A percentile compares a stretch with the other conserved stretches of the same genome.
Conservation (phyloP, 768 basidiomycete species). For the Fistulinella prunicolor region DNA sequence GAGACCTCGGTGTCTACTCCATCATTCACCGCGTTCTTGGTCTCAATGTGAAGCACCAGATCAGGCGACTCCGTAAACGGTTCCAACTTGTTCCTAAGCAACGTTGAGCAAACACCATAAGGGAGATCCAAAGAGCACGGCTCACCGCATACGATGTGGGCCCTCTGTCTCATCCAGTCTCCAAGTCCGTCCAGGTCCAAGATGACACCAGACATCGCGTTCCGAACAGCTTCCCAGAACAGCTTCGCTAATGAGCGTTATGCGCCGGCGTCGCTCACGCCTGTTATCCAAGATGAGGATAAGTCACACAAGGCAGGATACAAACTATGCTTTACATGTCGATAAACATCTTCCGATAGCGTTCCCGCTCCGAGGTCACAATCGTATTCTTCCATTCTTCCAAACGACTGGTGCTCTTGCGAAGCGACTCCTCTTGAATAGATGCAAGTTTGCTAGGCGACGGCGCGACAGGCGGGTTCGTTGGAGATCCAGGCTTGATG, state of each 20-base stretch:
- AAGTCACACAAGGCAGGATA: background rate
- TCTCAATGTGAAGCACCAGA: slow-evolving; percentile 30
- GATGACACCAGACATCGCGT: slow-evolving; percentile 77
- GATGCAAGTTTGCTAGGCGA: slow-evolving; percentile 16
- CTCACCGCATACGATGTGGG: slow-evolving; percentile 78
- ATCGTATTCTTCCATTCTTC: slow-evolving; percentile 74
- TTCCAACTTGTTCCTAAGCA: slow-evolving; percentile 71
- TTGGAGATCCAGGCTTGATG: slow-evolving; percentile 36
- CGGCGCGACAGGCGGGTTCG: background rate
- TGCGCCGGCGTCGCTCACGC: slow-evolving; percentile 72
- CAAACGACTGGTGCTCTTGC: slow-evolving; percentile 61
- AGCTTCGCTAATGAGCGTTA: slow-evolving; percentile 60
- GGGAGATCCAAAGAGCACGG: background rate
- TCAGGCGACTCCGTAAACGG: slow-evolving; percentile 45
- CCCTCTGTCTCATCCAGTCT: slow-evolving; percentile 90
- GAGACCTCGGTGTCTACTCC: slow-evolving; percentile 43
- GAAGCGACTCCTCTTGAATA: slow-evolving; percentile 39
- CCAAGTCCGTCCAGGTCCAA: slow-evolving; percentile 55
- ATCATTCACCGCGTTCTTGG: slow-evolving; percentile 35
- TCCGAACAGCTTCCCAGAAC: slow-evolving; percentile 63
- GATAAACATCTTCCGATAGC: slow-evolving; percentile 65
- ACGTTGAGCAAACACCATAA: slow-evolving; percentile 1
- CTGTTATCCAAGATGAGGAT: slow-evolving; percentile 36
- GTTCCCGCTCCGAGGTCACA: slow-evolving; percentile 64
- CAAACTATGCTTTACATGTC: slow-evolving; percentile 51